Conservation (phyloP, 192 early-diverging fungal genomes). For the Coemansia sp. region DNA sequence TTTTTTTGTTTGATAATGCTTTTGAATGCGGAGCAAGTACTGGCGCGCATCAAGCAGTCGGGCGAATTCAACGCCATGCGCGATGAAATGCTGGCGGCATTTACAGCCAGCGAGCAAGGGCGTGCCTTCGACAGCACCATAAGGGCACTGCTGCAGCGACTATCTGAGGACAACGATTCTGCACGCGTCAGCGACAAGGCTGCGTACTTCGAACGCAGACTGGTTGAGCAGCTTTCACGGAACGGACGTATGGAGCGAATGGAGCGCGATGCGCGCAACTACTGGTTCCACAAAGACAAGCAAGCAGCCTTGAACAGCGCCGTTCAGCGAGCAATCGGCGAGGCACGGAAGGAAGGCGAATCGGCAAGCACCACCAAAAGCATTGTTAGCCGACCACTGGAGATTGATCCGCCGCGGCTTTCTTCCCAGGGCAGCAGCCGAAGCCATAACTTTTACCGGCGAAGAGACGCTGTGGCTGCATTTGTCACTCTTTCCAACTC, state of each 20-base stretch:
- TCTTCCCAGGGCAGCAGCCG: constrained; percentile 6
- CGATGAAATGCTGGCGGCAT: constrained; percentile 22
- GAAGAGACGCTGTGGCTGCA: constrained; percentile 39
- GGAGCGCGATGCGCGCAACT: constrained; percentile 38
- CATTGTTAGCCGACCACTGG: constrained; percentile 10
- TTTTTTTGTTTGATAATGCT: background rate
- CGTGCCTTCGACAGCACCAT: constrained; percentile 18
- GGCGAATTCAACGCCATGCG: constrained; percentile 36
- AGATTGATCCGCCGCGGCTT: constrained; percentile 35
- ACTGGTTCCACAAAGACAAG: constrained; percentile 17
- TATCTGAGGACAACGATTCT: constrained; percentile 6
- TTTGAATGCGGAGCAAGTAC: constrained; percentile 32
- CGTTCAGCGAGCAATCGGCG: constrained; percentile 11
- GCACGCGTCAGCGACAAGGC: constrained; percentile 3
- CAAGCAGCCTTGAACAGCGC: background rate
- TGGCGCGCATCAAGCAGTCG: constrained; percentile 20
- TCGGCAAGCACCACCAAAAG: background rate
- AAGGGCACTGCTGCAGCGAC: constrained; percentile 9
- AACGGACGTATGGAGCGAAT: constrained; percentile 24
- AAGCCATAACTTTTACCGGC: constrained; percentile 38
- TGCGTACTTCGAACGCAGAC: constrained; percentile 12
- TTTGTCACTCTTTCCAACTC: constrained; percentile 23
- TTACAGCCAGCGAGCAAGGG: constrained; percentile 19
- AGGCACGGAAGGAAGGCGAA: background rate
- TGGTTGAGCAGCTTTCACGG: constrained; percentile 17